phyloP scores from a whole-genome alignment of 192 early-diverging fungal species.

The Linnemannia exigua region DNA sequence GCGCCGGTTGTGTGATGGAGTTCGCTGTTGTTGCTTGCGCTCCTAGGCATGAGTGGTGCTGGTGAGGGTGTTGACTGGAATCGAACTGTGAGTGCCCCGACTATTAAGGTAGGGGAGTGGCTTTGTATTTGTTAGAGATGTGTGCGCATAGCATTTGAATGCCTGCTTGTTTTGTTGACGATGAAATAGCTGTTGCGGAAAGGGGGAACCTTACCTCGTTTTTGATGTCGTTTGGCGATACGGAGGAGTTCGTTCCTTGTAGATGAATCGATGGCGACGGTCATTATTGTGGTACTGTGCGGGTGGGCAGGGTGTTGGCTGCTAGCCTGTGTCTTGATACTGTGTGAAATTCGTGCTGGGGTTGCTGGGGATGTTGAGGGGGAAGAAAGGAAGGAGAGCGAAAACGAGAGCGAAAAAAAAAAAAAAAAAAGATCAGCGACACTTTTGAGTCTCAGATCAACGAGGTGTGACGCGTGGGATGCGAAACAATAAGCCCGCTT shows the following conservation, averaged over 20 bases:
- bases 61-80: constrained; percentile 6
- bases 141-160: no score
- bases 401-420: not conserved
- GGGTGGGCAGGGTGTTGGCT: not conserved
- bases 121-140: no score
- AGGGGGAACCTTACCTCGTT: constrained; percentile 10
- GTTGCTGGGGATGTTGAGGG: not conserved
- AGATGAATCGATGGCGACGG: not conserved
- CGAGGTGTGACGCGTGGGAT: not conserved
- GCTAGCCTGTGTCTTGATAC: not conserved
- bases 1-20: not conserved
- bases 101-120: not conserved
- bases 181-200: no score
- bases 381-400: not conserved
- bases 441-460: constrained; percentile 1
- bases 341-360: not conserved
- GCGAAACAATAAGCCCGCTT: not conserved
- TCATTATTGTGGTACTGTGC: not conserved
- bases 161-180: no score
- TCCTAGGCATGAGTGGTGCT: not conserved
- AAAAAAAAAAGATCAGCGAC: not conserved
- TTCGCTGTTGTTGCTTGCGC: not conserved
- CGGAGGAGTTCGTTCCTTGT: constrained; percentile 23
- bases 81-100: not conserved
- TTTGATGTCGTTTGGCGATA: constrained; percentile 27